A percentile compares a stretch with the other conserved stretches of the same genome.
phyloP scores from a whole-genome alignment of 2,329 filamentous ascomycete species.

The Achaetomium macrosporum region DNA sequence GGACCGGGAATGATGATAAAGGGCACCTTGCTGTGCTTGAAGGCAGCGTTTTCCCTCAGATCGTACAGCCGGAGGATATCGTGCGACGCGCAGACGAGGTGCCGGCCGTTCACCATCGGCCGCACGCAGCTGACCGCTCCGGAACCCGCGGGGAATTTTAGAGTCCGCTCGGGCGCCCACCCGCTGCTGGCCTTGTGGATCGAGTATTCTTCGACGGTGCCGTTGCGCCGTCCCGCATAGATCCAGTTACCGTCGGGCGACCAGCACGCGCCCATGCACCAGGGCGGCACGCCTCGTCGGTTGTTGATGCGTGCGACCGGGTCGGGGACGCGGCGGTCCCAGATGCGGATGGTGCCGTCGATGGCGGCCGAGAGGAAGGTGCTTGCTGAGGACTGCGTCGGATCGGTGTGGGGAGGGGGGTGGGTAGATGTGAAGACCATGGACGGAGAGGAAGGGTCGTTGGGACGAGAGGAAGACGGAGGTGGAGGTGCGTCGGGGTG shows the following conservation, averaged over 20 bases:
- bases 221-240: conserved; percentile 84
- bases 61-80: conserved; percentile 94
- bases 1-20: conserved; percentile 95
- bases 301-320: conserved; percentile 76
- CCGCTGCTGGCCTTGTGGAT: conserved; percentile 66
- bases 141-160: conserved; percentile 85
- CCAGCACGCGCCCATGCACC: conserved; percentile 98
- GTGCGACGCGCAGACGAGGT: conserved; percentile 87
- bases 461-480: conserved; percentile 11
- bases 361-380: conserved; percentile 86
- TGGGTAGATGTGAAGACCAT: conserved; percentile 34
- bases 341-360: conserved; percentile 84
- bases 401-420: conserved; percentile 41
- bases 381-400: conserved; percentile 59
- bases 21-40: conserved; percentile 74
- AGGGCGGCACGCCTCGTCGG: conserved; percentile 73
- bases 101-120: conserved; percentile 86
- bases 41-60: conserved; percentile 58
- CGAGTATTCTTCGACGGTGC: conserved; percentile 90
- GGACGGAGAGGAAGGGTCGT: conserved; percentile 25
- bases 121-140: conserved; percentile 83
- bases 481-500: conserved; percentile 1
- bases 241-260: conserved; percentile 92
- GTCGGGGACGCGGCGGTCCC: conserved; percentile 74
- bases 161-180: conserved; percentile 67